Conservation (phyloP, 1,284 basidiomycete genomes). For the Fomitopsis schrenkii region DNA sequence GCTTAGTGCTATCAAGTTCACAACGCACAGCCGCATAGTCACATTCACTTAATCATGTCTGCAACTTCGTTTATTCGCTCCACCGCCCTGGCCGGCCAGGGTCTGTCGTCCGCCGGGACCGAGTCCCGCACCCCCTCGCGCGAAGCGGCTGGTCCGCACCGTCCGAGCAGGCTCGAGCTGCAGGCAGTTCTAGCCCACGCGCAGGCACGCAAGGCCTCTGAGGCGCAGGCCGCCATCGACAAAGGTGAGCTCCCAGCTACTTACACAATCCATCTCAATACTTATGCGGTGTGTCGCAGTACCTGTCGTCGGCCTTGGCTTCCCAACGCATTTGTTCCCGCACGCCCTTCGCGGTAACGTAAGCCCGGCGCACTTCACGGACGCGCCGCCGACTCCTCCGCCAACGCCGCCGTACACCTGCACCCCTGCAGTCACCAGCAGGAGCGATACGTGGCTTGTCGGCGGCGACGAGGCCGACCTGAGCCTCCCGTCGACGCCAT, state of each 20-base stretch:
- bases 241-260: not conserved
- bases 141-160: slow-evolving; percentile 1
- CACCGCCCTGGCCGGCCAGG: slow-evolving; percentile 7
- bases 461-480: not conserved
- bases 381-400: not conserved
- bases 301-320: slow-evolving; percentile 5
- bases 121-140: not conserved
- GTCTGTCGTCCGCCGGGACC: not conserved
- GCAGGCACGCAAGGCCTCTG: slow-evolving; percentile 9
- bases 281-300: not conserved
- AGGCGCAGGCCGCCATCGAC: slow-evolving; percentile 1
- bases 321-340: slow-evolving; percentile 3
- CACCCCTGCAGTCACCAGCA: not conserved
- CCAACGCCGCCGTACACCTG: not conserved
- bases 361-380: not conserved
- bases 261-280: not conserved
- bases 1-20: not conserved
- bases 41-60: slow-evolving; percentile 2
- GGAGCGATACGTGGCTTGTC: not conserved
- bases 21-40: not conserved
- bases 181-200: slow-evolving; percentile 15
- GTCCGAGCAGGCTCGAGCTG: slow-evolving; percentile 18
- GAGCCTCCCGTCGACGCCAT: not conserved
- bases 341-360: not conserved
- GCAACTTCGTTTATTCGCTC: slow-evolving; percentile 3